Base-by-base conservation (phyloP, 306 rosid species). In the Malus orientalis region DNA sequence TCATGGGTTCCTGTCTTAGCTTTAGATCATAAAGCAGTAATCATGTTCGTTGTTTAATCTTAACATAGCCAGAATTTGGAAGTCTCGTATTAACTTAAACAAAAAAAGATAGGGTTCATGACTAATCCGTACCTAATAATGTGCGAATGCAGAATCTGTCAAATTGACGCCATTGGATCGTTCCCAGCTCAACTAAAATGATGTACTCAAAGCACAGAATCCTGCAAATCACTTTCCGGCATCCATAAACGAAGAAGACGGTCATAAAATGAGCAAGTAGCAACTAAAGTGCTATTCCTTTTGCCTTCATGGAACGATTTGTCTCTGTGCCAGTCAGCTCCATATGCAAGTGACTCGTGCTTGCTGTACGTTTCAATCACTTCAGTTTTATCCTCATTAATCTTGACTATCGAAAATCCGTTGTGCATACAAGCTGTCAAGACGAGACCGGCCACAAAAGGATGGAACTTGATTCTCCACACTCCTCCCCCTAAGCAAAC, bases 401-500 rank as follows among this genome's bases (percentile, higher is more conserved):
- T 47, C 44, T 83, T 30, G 78, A 93, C 96, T 71, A 92, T 77
- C 23, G 96, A 91, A 71, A 90, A 92, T 30, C 97, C 99, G 51
- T 90, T 95, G 85, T 95, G 97, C 97, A 95, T 95, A 72, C 98
- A 95, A n/a, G 98, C 96, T 49, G 97, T 86, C 87, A 95, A 76
- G 69, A 90, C 82, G n/a, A 90, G 64, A 49, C 86, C 90, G 0
- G 81, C 85, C 66, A 88, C 84, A 68, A 80, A 79, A 47, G 91
- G 97, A 76, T 90, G 96, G 51, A 86, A 86, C 89, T 95, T 95
- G 82, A 92, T 86, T 83, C 91, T 92, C 97, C 97, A 95, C 33
- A 90, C 96, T 77, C 98, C 97, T 71, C 98, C 97, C 23, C 97
- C 97, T 74, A 95, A 86, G 62, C 90, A 80, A 65, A 88, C 53